Base-by-base conservation (phyloP, 768 basidiomycete species). In the Panaeolus papilionaceus region DNA sequence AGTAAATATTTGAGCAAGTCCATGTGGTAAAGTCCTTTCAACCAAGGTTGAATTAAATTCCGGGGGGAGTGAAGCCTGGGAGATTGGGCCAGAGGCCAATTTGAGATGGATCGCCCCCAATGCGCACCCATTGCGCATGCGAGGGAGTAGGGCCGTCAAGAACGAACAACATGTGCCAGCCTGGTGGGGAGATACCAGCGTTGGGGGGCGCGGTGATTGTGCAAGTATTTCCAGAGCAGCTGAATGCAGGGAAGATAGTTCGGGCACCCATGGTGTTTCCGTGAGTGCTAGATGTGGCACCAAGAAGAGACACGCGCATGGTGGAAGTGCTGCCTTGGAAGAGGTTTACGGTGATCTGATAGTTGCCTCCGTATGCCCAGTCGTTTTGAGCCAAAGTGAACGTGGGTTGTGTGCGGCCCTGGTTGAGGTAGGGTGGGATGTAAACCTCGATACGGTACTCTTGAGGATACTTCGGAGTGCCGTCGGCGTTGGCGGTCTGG, bases 81-180 rank as follows among this genome's bases (percentile, higher is more conserved):
- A 86, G 79, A 65, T 86, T 64, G 0, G 92, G 92, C 92, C 92
- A 94, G 70, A 90, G 88, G 0, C 92, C 92, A 11, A 94, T 75
- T 64, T 80, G 26, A 0, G 82, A 84, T 0, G 92, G 92, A 73
- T 94, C 93, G 0, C 91, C 91, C 20, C 93, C 93, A 63, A 94
- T 91, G 33, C 92, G 86, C 12, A 95, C 86, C 88, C 90, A 92
- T 11, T 82, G 77, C 18, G 92, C 91, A 69, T 88, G 85, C 28
- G 90, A 92, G 3, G 93, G 93, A 3, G 92, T 92, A 37, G 91
- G 89, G 0, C 92, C 92, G 64, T 93, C 92, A 37, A 94, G 80
- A 58, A 94, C 81, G 74, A 90, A 94, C 10, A 94, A 73, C 74
- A 91, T 89, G 66, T 89, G 86, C 89, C 92, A 94, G 4, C 88